Conservation (phyloP, 768 basidiomycete species). For the Amanita inopinata region DNA sequence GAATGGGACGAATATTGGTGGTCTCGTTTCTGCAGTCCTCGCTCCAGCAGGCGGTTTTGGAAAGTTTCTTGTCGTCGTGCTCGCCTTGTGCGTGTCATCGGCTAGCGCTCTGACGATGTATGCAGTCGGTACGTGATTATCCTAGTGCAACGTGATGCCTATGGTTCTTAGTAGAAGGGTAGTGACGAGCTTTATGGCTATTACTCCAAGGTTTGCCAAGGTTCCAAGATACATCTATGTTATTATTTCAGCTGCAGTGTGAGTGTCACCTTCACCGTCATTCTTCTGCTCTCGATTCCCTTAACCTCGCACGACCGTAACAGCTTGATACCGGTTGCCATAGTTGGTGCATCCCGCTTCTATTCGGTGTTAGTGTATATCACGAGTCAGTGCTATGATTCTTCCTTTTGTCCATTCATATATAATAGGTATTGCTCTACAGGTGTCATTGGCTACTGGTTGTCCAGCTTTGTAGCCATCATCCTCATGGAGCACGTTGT, state of each 20-base stretch:
- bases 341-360: conserved; percentile 61
- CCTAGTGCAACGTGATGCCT: neutral
- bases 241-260: conserved; percentile 59
- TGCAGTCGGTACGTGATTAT: conserved; percentile 40
- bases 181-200: conserved; percentile 56
- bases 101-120: conserved; percentile 77
- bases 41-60: conserved; percentile 54
- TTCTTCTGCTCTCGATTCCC: too few species aligned
- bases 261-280: too few species aligned
- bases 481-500: conserved; percentile 58
- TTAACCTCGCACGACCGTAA: too few species aligned
- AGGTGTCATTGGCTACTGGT: conserved; percentile 50
- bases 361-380: conserved; percentile 55
- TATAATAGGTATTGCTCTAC: neutral
- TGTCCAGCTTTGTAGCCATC: conserved; percentile 45
- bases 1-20: conserved; percentile 47
- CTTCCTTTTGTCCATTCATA: conserved; percentile 12
- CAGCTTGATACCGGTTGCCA: conserved; percentile 59
- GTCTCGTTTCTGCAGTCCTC: conserved; percentile 53
- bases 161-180: neutral
- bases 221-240: conserved; percentile 66
- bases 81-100: conserved; percentile 63
- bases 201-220: conserved; percentile 39
- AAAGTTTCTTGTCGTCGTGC: conserved; percentile 60
- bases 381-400: conserved; percentile 32